Percentiles rank a stretch among this genome's conserved stretches.
Evolutionary conservation across 2,329 filamentous ascomycete genomes (phyloP).

Genomic region (Sclerotinia spermophila): DNA sequence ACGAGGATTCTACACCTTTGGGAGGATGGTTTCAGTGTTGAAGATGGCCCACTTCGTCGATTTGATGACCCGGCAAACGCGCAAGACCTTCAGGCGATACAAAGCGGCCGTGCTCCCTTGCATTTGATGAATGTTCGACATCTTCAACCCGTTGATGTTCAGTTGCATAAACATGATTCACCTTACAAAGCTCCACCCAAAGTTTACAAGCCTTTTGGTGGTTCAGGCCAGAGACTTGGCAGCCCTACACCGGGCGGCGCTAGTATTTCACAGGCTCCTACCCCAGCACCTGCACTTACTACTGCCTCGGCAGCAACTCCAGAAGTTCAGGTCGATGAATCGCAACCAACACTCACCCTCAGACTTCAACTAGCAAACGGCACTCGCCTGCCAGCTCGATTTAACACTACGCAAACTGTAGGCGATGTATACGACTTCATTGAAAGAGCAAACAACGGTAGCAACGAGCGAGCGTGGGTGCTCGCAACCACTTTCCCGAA

Average conservation of each 20-base stretch:
- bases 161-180: constrained; percentile 68
- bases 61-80: constrained; percentile 77
- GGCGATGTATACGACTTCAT: constrained; percentile 76
- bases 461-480: constrained; percentile 61
- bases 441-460: constrained; percentile 56
- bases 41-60: constrained; percentile 72
- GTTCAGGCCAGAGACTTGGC: constrained; percentile 69
- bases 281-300: constrained; percentile 40
- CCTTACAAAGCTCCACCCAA: constrained; percentile 70
- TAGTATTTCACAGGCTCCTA: constrained; percentile 37
- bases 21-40: constrained; percentile 81
- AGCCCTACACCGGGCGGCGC: constrained; percentile 67
- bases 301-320: constrained; percentile 25
- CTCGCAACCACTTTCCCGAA: constrained; percentile 80
- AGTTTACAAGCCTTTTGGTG: constrained; percentile 71
- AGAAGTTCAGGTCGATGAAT: constrained; percentile 54
- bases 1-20: constrained; percentile 74
- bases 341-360: constrained; percentile 64
- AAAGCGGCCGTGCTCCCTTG: constrained; percentile 70
- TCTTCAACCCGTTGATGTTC: constrained; percentile 74
- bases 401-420: constrained; percentile 76
- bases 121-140: constrained; percentile 73
- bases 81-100: constrained; percentile 69
- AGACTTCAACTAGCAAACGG: constrained; percentile 78
- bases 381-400: constrained; percentile 71